Evolutionary conservation across 169 alveolate genomes (phyloP), one percentile per base, ranked within the genome.

Genomic region (Plasmodium chabaudi): DNA sequence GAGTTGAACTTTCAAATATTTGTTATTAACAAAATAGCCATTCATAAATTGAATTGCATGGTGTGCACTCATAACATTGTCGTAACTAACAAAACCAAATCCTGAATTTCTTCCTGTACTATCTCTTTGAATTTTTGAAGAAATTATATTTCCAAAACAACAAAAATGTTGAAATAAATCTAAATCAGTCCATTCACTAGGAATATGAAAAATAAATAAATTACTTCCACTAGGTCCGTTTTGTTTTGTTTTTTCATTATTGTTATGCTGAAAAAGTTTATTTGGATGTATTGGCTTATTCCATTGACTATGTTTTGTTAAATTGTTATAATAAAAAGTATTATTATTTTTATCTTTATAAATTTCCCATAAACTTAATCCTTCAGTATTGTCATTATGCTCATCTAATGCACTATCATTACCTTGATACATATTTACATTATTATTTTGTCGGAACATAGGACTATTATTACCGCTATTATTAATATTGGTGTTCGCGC

Each of bases 151-250:
- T 5, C 99, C 99, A 63, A 95, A 96, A 6, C 95, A 93, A 51
- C 96, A 93, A 69, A 97, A 97, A 88, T 93, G 97, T 61, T 73
- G 89, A 21, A 96, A 90, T 5, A 97, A 93, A 27, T 96, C 98
- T 6, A 89, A 67, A 65, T 97, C 97, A 21, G 82, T 93, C 99
- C 99, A 97, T 42, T 94, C 97, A 68, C 93, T 89, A 1, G 99
- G 99, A 25, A 97, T 90, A 88, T 97, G 98, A 72, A 97, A 97
- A 63, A 97, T 95, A 53, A 97, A 97, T 15, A 97, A 87, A 42
- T 97, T 97, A n/a, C 98, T 93, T 27, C 99, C 99, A n/a, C 89
- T 92, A 1, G 99, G 99, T 7, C 98, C 99, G 44, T 63, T 89
- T 15, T 67, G 47, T 57, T 92, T 82, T 27, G 86, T 93, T 44